phyloP scores from a whole-genome alignment of 345 rosid species.

The Populus alba region DNA sequence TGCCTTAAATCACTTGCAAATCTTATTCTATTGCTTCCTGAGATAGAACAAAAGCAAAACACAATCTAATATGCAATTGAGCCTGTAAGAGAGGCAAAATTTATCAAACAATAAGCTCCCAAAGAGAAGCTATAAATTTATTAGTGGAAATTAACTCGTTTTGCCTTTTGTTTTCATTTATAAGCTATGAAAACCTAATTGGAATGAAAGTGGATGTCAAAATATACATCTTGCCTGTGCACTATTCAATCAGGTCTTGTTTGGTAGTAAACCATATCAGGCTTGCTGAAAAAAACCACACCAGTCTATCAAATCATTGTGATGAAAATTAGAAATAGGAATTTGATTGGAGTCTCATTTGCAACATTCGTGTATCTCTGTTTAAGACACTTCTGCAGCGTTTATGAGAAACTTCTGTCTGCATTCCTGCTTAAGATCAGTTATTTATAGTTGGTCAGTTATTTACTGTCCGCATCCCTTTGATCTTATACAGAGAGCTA shows the following conservation, averaged over 20 bases:
- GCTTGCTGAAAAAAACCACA: not conserved
- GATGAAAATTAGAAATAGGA: not conserved
- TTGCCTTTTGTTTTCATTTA: not conserved
- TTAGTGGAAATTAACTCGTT: not conserved
- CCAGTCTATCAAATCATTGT: not conserved
- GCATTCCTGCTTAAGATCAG: not conserved
- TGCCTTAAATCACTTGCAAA: not conserved
- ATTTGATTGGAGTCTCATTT: not conserved
- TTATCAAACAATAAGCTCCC: not conserved
- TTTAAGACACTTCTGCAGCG: not conserved
- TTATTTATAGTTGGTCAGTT: not conserved
- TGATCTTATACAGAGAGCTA: conserved; percentile 52
- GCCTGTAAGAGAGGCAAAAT: not conserved
- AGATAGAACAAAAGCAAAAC: not conserved
- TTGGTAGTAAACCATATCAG: not conserved
- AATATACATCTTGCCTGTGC: not conserved
- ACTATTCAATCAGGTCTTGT: not conserved
- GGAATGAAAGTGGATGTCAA: not conserved
- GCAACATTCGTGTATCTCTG: not conserved
- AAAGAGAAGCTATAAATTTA: not conserved
- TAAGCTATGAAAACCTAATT: not conserved
- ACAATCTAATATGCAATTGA: not conserved
- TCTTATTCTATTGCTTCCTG: not conserved
- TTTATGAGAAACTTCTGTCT: not conserved
- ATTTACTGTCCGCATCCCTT: not conserved